Base-by-base conservation (phyloP, 768 basidiomycete genomes). In the Pulveroboletus sp. region DNA sequence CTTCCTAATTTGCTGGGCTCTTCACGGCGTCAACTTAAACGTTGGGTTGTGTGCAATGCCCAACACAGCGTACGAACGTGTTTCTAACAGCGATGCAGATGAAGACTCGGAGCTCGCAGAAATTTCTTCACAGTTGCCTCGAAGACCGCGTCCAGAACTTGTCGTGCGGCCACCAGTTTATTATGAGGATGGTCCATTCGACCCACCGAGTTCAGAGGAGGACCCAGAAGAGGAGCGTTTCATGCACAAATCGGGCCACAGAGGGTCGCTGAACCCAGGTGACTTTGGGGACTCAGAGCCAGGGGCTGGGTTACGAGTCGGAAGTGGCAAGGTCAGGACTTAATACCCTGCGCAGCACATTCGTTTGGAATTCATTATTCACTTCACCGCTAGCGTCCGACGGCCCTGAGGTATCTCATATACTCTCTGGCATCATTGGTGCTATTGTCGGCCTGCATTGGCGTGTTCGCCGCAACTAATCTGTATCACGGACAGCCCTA, bases 121-220 rank as follows among this genome's bases (percentile, higher is more conserved):
- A 4, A 42, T 31, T 14, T 36, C 36, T 10, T 29, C 48, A 38
- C 52, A 47, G 43, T 31, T 24, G 3, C 25, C 51, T 38, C 55
- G 23, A 41, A 29, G 19, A 16, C 23, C 38, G 3, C 45, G 21
- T n/a, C 39, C 47, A 11, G 57, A 62, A 27, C 50, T 44, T 17
- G 41, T 43, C 31, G 53, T 61, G 17, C 58, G 63, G 40, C 74
- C 74, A 3, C 57, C 55, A 2, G 58, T 67, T 6, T 90, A 90
- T 68, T 90, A 90, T 55, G 84, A 77, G 25, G 87, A 90, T 17
- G 87, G 88, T 0, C 75, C 81, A 0, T 91, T 90, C 59, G 85
- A 88, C 55, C 76, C 84, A 19, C 85, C 87, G 7, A 87, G 85
- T 58, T 89, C 87, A n/a, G 84, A 84, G 40, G 85, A 85, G n/a